A percentile compares a stretch with the other conserved stretches of the same genome.
Evolutionary conservation across 345 rosid species (phyloP).

Genomic region (Lenwebbia sp.): DNA sequence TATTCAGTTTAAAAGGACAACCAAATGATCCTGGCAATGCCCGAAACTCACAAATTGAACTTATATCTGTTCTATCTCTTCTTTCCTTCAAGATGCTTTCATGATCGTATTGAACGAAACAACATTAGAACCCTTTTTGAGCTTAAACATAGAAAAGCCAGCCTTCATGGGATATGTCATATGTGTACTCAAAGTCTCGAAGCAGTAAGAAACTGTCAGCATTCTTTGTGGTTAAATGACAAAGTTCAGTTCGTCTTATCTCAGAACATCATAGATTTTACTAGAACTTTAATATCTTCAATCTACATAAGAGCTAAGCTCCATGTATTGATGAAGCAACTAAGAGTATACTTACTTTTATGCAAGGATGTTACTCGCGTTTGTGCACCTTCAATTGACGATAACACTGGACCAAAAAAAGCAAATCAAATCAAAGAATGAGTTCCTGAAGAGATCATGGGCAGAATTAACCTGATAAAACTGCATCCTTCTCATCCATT

Average conservation of each 20-base stretch:
- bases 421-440: slow-evolving; percentile 5
- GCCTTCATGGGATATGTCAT: not conserved
- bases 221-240: not conserved
- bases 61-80: not conserved
- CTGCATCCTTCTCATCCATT: not conserved
- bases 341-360: slow-evolving; percentile 31
- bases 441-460: not conserved
- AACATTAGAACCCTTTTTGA: not conserved
- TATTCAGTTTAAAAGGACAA: not conserved
- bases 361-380: slow-evolving; percentile 33
- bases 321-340: not conserved
- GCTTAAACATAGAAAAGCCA: not conserved
- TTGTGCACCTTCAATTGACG: slow-evolving; percentile 69
- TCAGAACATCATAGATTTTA: not conserved
- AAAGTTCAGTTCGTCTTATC: not conserved
- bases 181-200: not conserved
- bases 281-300: not conserved
- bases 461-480: not conserved
- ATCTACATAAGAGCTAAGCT: not conserved
- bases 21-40: not conserved
- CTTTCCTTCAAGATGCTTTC: not conserved
- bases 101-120: not conserved
- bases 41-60: not conserved
- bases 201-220: not conserved
- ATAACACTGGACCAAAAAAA: slow-evolving; percentile 48